These are phyloP conservation scores for Xylaria arbuscula DNA, from an alignment of 2,329 filamentous ascomycete species.

Conservation along the genomic window DNA sequence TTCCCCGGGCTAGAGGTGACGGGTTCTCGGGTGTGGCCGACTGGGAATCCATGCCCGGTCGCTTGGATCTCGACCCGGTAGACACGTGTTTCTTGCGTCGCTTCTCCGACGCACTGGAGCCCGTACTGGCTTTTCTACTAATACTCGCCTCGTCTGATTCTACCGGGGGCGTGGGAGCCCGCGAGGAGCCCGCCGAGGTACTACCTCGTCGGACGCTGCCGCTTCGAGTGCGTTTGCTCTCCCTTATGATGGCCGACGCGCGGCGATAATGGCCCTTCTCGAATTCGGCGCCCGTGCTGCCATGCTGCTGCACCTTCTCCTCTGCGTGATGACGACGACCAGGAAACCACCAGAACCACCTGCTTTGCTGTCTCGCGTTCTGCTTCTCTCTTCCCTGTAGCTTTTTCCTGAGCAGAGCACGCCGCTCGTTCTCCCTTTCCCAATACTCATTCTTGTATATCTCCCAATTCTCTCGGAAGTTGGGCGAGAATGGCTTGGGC, in stretches of 20 bases:
- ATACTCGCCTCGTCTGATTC: slow-evolving; percentile 56
- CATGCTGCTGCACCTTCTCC: slow-evolving; percentile 41
- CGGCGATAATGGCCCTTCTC: slow-evolving; percentile 57
- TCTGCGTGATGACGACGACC: slow-evolving; percentile 70
- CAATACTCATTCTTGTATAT: slow-evolving; percentile 94
- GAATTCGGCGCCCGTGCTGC: slow-evolving; percentile 30
- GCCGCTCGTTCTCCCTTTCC: slow-evolving; percentile 94
- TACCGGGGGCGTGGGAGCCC: slow-evolving; percentile 61
- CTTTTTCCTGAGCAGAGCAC: slow-evolving; percentile 76
- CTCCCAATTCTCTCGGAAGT: slow-evolving; percentile 97
- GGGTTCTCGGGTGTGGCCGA: slow-evolving; percentile 66
- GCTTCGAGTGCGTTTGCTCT: slow-evolving; percentile 62
- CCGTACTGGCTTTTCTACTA: slow-evolving; percentile 60
- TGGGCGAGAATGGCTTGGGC: slow-evolving; percentile 93
- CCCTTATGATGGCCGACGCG: slow-evolving; percentile 57
- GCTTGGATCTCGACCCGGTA: slow-evolving; percentile 55
- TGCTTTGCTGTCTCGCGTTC: slow-evolving; percentile 73
- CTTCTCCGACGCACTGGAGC: slow-evolving; percentile 61
- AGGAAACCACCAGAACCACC: slow-evolving; percentile 89
- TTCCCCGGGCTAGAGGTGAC: slow-evolving; percentile 64
- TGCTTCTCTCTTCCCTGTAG: slow-evolving; percentile 75
- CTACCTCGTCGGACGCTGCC: slow-evolving; percentile 65
- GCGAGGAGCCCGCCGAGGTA: slow-evolving; percentile 60
- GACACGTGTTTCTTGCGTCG: slow-evolving; percentile 63
- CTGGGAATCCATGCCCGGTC: slow-evolving; percentile 60